Percentiles rank a stretch among this genome's conserved stretches.
These are phyloP conservation scores for Aspergillus conjunctus DNA, from an alignment of 495 filamentous ascomycete genomes.

Conservation along the genomic window DNA sequence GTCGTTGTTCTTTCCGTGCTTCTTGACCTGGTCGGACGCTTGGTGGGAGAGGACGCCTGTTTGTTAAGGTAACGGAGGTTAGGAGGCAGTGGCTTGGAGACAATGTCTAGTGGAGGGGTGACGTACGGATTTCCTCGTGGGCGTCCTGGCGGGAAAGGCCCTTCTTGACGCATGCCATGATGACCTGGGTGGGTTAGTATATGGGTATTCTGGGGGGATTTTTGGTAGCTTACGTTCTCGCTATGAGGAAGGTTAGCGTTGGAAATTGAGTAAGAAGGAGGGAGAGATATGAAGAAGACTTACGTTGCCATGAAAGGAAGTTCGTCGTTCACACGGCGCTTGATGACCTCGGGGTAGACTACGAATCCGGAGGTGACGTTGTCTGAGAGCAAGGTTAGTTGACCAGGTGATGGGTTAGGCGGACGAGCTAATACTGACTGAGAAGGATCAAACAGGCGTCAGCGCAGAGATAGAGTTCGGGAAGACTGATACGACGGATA, in stretches of 20 bases:
- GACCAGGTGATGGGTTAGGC: not conserved
- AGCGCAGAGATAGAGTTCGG: slow-evolving; percentile 78
- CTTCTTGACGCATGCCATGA: slow-evolving; percentile 80
- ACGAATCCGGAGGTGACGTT: slow-evolving; percentile 84
- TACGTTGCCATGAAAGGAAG: slow-evolving; percentile 88
- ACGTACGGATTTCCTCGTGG: slow-evolving; percentile 77
- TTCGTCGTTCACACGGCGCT: slow-evolving; percentile 68
- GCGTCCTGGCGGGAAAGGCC: slow-evolving; percentile 84
- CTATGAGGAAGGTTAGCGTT: slow-evolving; percentile 30
- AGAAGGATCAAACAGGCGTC: slow-evolving; percentile 79
- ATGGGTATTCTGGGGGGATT: not conserved
- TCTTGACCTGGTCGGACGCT: slow-evolving; percentile 79
- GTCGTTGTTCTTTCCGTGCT: slow-evolving; percentile 77
- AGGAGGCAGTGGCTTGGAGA: not conserved
- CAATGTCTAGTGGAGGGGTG: not conserved
- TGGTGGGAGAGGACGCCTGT: slow-evolving; percentile 80
- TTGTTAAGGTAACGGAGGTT: slow-evolving; percentile 4
- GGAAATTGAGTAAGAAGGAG: not conserved
- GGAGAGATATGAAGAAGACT: slow-evolving; percentile 22
- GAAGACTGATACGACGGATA: slow-evolving; percentile 71
- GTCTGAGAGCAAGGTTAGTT: slow-evolving; percentile 39
- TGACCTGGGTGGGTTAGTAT: slow-evolving; percentile 55
- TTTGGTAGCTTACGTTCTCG: slow-evolving; percentile 41
- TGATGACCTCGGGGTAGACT: slow-evolving; percentile 81
- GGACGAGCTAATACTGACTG: slow-evolving; percentile 33